phyloP scores from a whole-genome alignment of 2,329 filamentous ascomycete species.

The Hymenoscyphus repandus region DNA sequence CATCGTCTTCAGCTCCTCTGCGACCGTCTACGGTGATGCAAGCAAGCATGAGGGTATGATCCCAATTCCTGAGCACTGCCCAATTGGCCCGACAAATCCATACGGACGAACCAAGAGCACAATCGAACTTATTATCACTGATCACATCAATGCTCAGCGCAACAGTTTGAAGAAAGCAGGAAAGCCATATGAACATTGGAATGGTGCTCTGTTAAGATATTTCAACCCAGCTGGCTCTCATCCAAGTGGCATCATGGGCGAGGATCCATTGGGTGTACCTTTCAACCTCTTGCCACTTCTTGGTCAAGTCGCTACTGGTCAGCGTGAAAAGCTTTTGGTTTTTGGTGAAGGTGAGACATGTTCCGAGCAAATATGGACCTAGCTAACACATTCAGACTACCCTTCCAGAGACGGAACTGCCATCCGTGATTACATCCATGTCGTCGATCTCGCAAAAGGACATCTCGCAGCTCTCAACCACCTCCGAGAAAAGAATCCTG shows the following conservation, averaged over 20 bases:
- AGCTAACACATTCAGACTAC: conserved; percentile 64
- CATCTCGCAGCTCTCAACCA: conserved; percentile 88
- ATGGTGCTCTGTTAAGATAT: conserved; percentile 87
- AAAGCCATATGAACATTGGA: conserved; percentile 77
- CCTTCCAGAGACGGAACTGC: conserved; percentile 83
- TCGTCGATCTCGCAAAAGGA: conserved; percentile 80
- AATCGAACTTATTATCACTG: conserved; percentile 87
- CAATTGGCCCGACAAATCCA: conserved; percentile 92
- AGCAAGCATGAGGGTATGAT: conserved; percentile 98
- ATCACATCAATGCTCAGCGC: conserved; percentile 82
- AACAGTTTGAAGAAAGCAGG: conserved; percentile 76
- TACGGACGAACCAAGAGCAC: conserved; percentile 96
- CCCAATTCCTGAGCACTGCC: conserved; percentile 94
- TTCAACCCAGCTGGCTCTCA: conserved; percentile 97
- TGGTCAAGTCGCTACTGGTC: conserved; percentile 92
- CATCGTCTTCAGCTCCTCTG: conserved; percentile 97
- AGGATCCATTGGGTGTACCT: conserved; percentile 91
- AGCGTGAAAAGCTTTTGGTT: conserved; percentile 88
- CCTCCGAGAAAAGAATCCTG: conserved; percentile 76
- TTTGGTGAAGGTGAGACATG: conserved; percentile 76
- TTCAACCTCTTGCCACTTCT: conserved; percentile 94
- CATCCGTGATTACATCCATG: conserved; percentile 97
- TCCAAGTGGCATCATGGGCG: conserved; percentile 94
- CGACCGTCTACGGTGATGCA: conserved; percentile 96
- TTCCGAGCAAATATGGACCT: conserved; percentile 8